phyloP scores from a whole-genome alignment of 164 flowering plant species.

The Berberis vulgaris region DNA sequence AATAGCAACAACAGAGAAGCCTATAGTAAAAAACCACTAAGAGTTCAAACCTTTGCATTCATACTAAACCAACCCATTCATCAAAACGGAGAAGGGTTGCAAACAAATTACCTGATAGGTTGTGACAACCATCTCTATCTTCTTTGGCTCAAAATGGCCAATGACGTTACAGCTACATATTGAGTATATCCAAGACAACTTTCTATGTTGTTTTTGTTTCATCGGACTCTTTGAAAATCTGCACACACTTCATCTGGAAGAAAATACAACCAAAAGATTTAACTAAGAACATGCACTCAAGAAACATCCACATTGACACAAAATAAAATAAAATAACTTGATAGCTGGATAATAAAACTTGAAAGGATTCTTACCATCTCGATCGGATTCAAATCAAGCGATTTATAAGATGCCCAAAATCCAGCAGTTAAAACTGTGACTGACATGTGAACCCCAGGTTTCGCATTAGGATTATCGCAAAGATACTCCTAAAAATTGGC shows the following conservation, averaged over 20 bases:
- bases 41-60: not conserved
- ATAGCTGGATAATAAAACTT: too few relatives aligned
- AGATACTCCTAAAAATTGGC: too few relatives aligned
- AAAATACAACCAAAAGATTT: too few relatives aligned
- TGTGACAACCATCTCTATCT: slow-evolving; percentile 17
- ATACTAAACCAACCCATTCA: not conserved
- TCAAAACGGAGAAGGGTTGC: not conserved
- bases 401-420: too few relatives aligned
- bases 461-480: too few relatives aligned
- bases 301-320: too few relatives aligned
- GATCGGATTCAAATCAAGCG: too few relatives aligned
- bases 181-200: slow-evolving; percentile 31
- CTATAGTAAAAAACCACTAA: not conserved
- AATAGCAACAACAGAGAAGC: slow-evolving; percentile 24
- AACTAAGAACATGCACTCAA: too few relatives aligned
- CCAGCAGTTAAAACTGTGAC: too few relatives aligned
- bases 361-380: too few relatives aligned
- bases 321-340: too few relatives aligned
- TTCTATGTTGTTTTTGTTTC: slow-evolving; percentile 25
- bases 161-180: slow-evolving; percentile 27
- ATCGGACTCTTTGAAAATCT: slow-evolving; percentile 21
- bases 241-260: slow-evolving; percentile 11
- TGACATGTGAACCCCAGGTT: too few relatives aligned
- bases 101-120: slow-evolving; percentile 21
- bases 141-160: slow-evolving; percentile 24